Percentiles rank a stretch among this genome's conserved stretches.
These are phyloP conservation scores for Aechmea fasciata DNA, from an alignment of 176 grass and related monocot species.

Conservation along the genomic window DNA sequence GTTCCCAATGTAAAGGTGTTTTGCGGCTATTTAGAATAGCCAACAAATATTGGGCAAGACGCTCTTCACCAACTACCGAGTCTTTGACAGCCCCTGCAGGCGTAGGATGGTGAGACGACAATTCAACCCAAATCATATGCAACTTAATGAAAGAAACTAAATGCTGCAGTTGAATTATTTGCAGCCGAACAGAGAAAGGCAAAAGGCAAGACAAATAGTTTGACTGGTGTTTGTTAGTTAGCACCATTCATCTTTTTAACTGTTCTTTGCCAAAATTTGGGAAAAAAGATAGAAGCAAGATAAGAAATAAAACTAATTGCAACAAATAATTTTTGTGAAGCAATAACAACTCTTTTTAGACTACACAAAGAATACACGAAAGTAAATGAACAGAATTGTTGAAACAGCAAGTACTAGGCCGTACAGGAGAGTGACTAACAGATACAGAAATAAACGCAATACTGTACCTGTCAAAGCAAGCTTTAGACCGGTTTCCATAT, in stretches of 20 bases:
- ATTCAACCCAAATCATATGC: background rate
- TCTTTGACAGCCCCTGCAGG: constrained; percentile 83
- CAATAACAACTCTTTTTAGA: background rate
- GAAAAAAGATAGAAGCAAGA: too few relatives aligned
- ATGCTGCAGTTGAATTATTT: constrained; percentile 11
- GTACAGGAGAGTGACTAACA: background rate
- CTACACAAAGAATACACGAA: background rate
- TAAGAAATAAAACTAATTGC: too few relatives aligned
- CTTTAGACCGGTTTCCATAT: constrained; percentile 89
- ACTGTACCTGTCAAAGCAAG: constrained; percentile 78
- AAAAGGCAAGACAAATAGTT: constrained; percentile 3
- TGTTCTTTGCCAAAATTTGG: too few relatives aligned
- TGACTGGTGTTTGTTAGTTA: too few relatives aligned
- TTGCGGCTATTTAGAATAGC: constrained; percentile 80
- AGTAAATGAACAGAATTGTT: background rate
- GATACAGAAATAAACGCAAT: constrained; percentile 3
- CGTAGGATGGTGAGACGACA: constrained; percentile 3
- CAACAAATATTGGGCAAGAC: constrained; percentile 76
- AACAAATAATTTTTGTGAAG: too few relatives aligned
- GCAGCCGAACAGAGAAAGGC: constrained; percentile 4
- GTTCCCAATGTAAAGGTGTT: constrained; percentile 87
- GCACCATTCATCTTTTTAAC: too few relatives aligned
- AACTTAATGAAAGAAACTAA: background rate
- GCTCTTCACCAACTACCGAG: constrained; percentile 87
- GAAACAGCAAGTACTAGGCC: background rate